Base-by-base conservation (phyloP, 768 basidiomycete genomes). In the Boletus bicolor region DNA sequence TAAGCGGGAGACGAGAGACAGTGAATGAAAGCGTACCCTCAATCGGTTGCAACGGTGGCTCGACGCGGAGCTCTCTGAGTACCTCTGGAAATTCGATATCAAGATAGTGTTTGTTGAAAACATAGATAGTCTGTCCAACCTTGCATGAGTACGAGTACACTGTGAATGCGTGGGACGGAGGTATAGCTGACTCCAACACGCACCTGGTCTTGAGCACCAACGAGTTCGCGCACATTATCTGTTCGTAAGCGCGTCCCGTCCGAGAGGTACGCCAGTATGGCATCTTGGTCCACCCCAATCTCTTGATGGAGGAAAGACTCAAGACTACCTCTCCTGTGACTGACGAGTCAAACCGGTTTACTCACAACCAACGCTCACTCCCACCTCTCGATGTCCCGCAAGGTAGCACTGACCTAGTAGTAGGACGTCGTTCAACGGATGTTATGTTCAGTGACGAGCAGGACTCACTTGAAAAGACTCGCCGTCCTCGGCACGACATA, bases 91-190 rank as follows among this genome's bases (percentile, higher is more conserved):
- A 53, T 48, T 87, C 83, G 43, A 83, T 76, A 59, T 90, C 89
- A 37, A 93, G 79, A 63, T 87, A 89, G 64, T 81, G 76, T 64
- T 90, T 91, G 73, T 92, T 93, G 73, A 89, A 93, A 6, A 93
- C 87, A 64, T 82, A 93, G 57, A 93, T 86, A 7, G 83, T 78
- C 91, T 82, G 26, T 41, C 15, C 21, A 38, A 28, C 26, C 3
- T n/a, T 21, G 14, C 76, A 51, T 53, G 44, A 63, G 46, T 15
- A 55, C 46, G 12, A 44, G n/a, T 30, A 36, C 14, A 34, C 21
- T 8, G 35, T 10, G 12, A 56, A 34, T 8, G 24, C 10, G 30
- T 35, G 37, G 41, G 8, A 30, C 2, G 34, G 7, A 30, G 5
- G 37, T 10, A 37, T 44, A 26, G 42, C 7, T n/a, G 41, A 39